These are phyloP conservation scores for Fusarium sp. DNA, from an alignment of 2,329 filamentous ascomycete genomes.

Conservation along the genomic window DNA sequence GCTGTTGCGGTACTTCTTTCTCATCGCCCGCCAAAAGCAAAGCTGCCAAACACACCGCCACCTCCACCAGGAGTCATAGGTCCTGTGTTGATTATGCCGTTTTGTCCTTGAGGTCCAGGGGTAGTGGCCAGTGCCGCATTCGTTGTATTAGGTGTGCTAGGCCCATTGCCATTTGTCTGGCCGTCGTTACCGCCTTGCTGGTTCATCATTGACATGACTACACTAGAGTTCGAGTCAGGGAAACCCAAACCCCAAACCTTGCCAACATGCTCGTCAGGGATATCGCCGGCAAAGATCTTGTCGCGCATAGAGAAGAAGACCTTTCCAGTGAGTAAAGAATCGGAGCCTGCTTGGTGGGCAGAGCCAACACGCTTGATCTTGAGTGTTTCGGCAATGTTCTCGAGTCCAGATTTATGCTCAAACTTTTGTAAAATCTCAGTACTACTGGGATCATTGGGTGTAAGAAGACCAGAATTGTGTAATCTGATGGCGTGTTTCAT, in stretches of 20 bases:
- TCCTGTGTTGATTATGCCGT: conserved; percentile 69
- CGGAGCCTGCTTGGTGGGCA: conserved; percentile 92
- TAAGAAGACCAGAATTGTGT: conserved; percentile 73
- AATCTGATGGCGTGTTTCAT: conserved; percentile 88
- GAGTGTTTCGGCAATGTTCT: conserved; percentile 93
- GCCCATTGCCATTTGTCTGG: conserved; percentile 58
- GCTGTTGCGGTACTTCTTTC: not conserved
- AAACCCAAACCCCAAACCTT: conserved; percentile 94
- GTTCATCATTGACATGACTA: conserved; percentile 54
- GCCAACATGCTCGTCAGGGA: conserved; percentile 85
- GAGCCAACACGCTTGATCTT: conserved; percentile 89
- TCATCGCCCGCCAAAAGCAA: conserved; percentile 66
- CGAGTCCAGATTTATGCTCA: conserved; percentile 90
- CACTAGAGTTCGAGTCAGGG: conserved; percentile 71
- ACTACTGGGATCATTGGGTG: conserved; percentile 73
- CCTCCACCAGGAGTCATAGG: conserved; percentile 84
- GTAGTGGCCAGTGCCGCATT: conserved; percentile 63
- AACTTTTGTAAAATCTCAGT: conserved; percentile 85
- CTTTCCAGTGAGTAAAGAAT: conserved; percentile 91
- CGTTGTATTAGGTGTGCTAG: conserved; percentile 78
- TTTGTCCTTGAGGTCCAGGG: conserved; percentile 64
- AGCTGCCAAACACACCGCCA: conserved; percentile 81
- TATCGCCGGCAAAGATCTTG: conserved; percentile 85
- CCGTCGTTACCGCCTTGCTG: conserved; percentile 53
- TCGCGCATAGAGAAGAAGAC: conserved; percentile 95